Base-by-base conservation (phyloP, 148 eudicot species). In the Dysphania ambrosioides region DNA sequence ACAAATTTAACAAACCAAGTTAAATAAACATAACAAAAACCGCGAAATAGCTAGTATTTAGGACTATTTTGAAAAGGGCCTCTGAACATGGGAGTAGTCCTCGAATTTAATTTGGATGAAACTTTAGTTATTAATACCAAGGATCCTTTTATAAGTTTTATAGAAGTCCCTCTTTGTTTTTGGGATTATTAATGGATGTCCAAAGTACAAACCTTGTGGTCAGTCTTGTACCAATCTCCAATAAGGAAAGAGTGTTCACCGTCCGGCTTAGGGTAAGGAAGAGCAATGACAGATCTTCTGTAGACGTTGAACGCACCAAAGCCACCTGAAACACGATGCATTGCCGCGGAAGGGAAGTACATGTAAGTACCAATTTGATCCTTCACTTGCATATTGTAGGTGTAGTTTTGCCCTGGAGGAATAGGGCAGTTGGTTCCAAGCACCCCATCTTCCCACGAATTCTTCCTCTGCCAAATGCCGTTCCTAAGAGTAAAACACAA, bases 401-500 rank as follows among this genome's bases (percentile, higher is more conserved):
- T 88, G 89, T 89, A 91, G 73, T 86, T 93, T 24, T 86, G 38
- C 72, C 82, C 70, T 8, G 95, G 89, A 12, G 84, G 98, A 69
- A 93, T 93, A 5, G 97, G 98, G 56, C 97, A 93, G 66, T 91
- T 93, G 4, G 98, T 93, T 67, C 98, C 98, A 27, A 89, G 87
- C 35, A 91, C 93, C 8, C 98, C 98, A 81, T 90, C 98, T 87
- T 89, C 92, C 96, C 96, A 93, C 6, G 93, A 88, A 70, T 16
- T 73, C 77, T 89, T 93, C 53, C 98, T 83, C 70, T 93, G 96
- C 68, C 89, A 86, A 41, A 93, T 4, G 21, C 98, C 98, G 41
- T 87, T 85, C 98, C 98, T 93, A 77, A 53, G 11, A 12, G 10
- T 53, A 19, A 8, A 21, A 53, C 58, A 53, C 26, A n/a, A 53